phyloP scores from a whole-genome alignment of 495 filamentous ascomycete genomes.

The Penicillium desertorum region DNA sequence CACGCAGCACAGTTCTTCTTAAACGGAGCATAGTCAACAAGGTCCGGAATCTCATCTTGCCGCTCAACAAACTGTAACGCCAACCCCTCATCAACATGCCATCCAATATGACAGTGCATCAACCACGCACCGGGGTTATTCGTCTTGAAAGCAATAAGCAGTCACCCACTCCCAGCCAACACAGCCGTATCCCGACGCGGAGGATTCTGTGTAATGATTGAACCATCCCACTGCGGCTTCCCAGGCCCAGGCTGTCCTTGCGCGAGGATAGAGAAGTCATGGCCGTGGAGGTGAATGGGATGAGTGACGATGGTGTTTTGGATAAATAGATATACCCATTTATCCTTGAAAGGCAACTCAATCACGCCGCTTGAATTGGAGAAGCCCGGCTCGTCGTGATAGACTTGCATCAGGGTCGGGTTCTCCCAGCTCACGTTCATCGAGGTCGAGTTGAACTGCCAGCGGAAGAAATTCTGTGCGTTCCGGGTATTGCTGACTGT shows the following conservation, averaged over 20 bases:
- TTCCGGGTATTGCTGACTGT: conserved; percentile 7
- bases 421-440: conserved; percentile 31
- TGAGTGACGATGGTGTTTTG: conserved; percentile 52
- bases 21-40: neutral
- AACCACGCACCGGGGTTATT: conserved; percentile 55
- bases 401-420: conserved; percentile 28
- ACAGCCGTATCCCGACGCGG: conserved; percentile 61
- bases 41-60: conserved; percentile 18
- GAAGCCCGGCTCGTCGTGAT: conserved; percentile 9
- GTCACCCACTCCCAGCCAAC: conserved; percentile 46
- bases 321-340: conserved; percentile 50
- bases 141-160: conserved; percentile 52
- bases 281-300: conserved; percentile 82
- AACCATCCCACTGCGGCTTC: neutral
- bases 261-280: conserved; percentile 36
- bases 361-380: conserved; percentile 22
- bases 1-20: neutral
- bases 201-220: conserved; percentile 33
- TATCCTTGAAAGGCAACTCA: conserved; percentile 57
- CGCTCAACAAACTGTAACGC: conserved; percentile 41
- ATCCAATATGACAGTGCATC: conserved; percentile 55
- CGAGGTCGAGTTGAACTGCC: conserved; percentile 32
- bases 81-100: conserved; percentile 41
- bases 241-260: conserved; percentile 15
- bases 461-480: conserved; percentile 18